Conservation (phyloP, 2,329 filamentous ascomycete species). For the Trichoderma afroharzianum region DNA sequence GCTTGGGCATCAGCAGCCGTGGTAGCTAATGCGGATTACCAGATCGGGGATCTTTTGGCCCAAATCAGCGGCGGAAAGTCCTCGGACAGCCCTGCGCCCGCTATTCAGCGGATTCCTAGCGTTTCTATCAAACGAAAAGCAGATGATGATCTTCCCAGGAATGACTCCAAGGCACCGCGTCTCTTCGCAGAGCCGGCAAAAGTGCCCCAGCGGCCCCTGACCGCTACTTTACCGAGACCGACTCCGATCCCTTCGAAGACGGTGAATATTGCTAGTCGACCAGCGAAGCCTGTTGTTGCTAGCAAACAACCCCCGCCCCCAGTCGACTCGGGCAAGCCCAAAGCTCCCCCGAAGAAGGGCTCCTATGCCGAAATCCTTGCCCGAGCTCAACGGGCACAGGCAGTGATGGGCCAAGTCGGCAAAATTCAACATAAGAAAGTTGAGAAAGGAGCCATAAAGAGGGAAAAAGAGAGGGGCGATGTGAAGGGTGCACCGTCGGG, state of each 20-base stretch:
- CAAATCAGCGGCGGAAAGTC: constrained; percentile 57
- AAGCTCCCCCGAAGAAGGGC: constrained; percentile 62
- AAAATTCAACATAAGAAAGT: constrained; percentile 73
- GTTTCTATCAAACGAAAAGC: constrained; percentile 54
- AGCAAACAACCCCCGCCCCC: constrained; percentile 26
- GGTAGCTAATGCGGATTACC: background rate
- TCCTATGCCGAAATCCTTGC: constrained; percentile 73
- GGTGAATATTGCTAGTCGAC: background rate
- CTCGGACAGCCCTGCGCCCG: constrained; percentile 33
- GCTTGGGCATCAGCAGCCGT: background rate
- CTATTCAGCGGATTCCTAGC: constrained; percentile 26
- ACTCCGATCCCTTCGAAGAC: constrained; percentile 11
- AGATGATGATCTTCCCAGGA: constrained; percentile 44
- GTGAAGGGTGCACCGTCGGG: constrained; percentile 30
- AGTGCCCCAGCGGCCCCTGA: constrained; percentile 24
- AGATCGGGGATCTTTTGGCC: constrained; percentile 42
- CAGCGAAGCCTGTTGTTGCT: constrained; percentile 20
- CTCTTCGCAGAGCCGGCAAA: constrained; percentile 20
- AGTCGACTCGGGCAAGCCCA: constrained; percentile 39
- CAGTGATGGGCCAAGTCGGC: constrained; percentile 58
- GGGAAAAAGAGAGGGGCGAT: constrained; percentile 40
- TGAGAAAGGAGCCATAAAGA: constrained; percentile 58
- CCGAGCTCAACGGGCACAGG: constrained; percentile 64
- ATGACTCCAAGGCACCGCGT: constrained; percentile 42
- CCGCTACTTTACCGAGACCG: constrained; percentile 18